These are phyloP conservation scores for Smallanthus sonchifolius DNA, from an alignment of 129 eudicot genomes.

Conservation along the genomic window DNA sequence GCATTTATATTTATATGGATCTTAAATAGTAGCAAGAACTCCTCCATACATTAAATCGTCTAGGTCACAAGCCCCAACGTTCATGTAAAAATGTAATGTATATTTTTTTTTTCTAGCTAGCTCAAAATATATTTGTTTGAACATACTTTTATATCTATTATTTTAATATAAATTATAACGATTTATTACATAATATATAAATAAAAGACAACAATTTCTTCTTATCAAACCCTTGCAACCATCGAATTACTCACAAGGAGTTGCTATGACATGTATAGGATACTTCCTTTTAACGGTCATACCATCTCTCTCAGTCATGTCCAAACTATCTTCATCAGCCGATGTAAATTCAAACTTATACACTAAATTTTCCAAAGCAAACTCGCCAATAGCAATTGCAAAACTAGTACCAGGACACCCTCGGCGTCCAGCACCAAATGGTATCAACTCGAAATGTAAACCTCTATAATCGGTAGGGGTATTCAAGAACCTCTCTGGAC, in stretches of 20 bases:
- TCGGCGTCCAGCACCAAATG: slow-evolving; percentile 83
- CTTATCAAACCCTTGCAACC: too few species aligned
- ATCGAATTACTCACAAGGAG: not conserved
- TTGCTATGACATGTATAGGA: slow-evolving; percentile 38
- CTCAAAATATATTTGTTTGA: too few species aligned
- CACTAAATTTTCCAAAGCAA: slow-evolving; percentile 9
- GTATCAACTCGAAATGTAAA: slow-evolving; percentile 50
- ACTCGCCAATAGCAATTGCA: slow-evolving; percentile 37
- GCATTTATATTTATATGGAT: too few species aligned
- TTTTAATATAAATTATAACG: not conserved
- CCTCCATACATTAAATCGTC: too few species aligned
- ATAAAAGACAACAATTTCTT: too few species aligned
- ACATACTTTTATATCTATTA: not conserved
- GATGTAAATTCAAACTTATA: slow-evolving; percentile 40
- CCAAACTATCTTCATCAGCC: slow-evolving; percentile 43
- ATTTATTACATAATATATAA: too few species aligned
- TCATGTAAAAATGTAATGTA: not conserved
- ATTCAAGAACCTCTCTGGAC: slow-evolving; percentile 59
- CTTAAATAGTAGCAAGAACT: too few species aligned
- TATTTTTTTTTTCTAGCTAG: too few species aligned
- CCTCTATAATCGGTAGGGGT: slow-evolving; percentile 42
- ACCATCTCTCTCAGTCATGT: slow-evolving; percentile 50
- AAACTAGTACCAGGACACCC: slow-evolving; percentile 59
- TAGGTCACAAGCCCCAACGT: too few species aligned
- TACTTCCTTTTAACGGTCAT: slow-evolving; percentile 31